phyloP scores from a whole-genome alignment of 2,329 filamentous ascomycete genomes.

The Neonectria punicea region DNA sequence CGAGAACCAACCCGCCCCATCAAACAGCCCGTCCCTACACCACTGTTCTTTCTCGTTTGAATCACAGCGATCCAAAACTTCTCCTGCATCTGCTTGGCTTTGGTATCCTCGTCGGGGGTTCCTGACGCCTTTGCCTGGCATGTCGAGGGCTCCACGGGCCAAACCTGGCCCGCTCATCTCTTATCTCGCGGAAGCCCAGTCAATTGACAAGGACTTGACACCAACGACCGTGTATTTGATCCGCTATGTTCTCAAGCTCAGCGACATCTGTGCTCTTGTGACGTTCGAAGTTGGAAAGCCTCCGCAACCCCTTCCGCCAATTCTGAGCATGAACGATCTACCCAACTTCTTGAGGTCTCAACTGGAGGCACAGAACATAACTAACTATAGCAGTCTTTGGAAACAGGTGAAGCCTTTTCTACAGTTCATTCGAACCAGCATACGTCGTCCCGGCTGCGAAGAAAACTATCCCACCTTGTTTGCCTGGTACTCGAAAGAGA shows the following conservation, averaged over 20 bases:
- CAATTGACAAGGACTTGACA: neutral
- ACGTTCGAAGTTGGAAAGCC: conserved; percentile 34
- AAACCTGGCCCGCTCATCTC: neutral
- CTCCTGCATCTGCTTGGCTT: neutral
- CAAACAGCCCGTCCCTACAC: neutral
- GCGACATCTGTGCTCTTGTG: neutral
- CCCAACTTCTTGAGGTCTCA: conserved; percentile 42
- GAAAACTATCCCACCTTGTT: conserved; percentile 53
- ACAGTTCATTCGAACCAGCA: conserved; percentile 46
- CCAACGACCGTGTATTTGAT: neutral
- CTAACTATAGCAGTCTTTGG: conserved; percentile 45
- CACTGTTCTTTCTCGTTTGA: neutral
- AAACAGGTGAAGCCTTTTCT: conserved; percentile 48
- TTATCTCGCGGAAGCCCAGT: conserved; percentile 8
- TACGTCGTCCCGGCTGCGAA: conserved; percentile 27
- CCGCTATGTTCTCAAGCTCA: conserved; percentile 1
- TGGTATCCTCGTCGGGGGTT: neutral
- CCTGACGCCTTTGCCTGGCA: neutral
- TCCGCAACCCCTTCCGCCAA: conserved; percentile 36
- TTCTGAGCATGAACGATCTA: conserved; percentile 26
- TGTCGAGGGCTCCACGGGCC: neutral
- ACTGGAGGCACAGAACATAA: conserved; percentile 42
- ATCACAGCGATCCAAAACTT: neutral
- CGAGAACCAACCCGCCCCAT: neutral
- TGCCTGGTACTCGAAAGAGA: conserved; percentile 48